A percentile compares a stretch with the other conserved stretches of the same genome.
These are phyloP conservation scores for Lichtheimia corymbifera DNA, from an alignment of 371 early-diverging fungal species.

Conservation along the genomic window DNA sequence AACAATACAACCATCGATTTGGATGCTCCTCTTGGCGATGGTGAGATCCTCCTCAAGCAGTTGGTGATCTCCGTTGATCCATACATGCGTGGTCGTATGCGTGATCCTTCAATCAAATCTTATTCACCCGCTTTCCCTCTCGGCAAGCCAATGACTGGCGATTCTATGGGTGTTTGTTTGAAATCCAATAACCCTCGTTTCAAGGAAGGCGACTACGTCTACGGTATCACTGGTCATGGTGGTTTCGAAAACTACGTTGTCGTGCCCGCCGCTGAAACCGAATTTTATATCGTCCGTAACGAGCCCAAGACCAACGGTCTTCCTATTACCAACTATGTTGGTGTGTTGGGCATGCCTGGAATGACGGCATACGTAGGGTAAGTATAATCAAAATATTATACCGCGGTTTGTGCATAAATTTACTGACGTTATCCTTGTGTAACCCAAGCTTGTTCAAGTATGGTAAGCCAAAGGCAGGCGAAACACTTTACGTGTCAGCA, in stretches of 20 bases:
- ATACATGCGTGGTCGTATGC: conserved; percentile 71
- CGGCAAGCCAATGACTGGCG: conserved; percentile 59
- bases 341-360: conserved; percentile 60
- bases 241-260: conserved; percentile 55
- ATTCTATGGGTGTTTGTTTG: conserved; percentile 65
- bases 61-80: conserved; percentile 44
- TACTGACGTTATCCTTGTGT: not conserved
- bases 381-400: not conserved
- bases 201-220: conserved; percentile 63
- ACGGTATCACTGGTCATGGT: conserved; percentile 49
- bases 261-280: conserved; percentile 23
- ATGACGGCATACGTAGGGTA: conserved; percentile 47
- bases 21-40: conserved; percentile 48
- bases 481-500: conserved; percentile 56
- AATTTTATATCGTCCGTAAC: conserved; percentile 34
- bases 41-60: conserved; percentile 56
- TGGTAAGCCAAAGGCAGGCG: conserved; percentile 46
- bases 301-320: conserved; percentile 40
- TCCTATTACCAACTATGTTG: conserved; percentile 54
- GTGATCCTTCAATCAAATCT: conserved; percentile 45
- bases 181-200: conserved; percentile 55
- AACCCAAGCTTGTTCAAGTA: conserved; percentile 16
- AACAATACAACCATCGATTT: conserved; percentile 38
- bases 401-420: not conserved
- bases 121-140: conserved; percentile 56